Evolutionary conservation across 2,329 filamentous ascomycete species (phyloP).

Genomic region (Teratosphaeria destructans): DNA sequence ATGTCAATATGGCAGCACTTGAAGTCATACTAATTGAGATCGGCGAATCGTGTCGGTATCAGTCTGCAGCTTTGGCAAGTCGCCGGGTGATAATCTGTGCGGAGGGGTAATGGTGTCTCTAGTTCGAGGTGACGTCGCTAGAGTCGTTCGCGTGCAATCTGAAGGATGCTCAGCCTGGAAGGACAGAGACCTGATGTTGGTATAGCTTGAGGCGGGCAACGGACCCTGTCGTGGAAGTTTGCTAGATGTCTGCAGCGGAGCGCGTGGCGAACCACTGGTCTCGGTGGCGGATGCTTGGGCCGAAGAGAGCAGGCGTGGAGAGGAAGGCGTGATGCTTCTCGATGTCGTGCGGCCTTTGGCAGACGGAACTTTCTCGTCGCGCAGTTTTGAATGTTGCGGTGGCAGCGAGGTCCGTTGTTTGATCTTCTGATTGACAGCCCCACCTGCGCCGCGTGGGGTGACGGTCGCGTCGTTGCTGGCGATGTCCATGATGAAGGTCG

Average conservation of each 20-base stretch:
- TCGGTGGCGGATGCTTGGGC: constrained; percentile 20
- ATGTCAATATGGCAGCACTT: not conserved
- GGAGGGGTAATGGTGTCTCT: not conserved
- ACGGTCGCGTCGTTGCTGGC: not conserved
- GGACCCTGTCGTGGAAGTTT: not conserved
- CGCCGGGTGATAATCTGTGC: not conserved
- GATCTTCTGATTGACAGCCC: not conserved
- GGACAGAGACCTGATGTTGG: not conserved
- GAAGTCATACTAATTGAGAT: not conserved
- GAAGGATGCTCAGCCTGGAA: not conserved
- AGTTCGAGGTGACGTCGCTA: not conserved
- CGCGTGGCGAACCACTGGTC: constrained; percentile 4
- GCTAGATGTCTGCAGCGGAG: not conserved
- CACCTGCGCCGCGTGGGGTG: not conserved
- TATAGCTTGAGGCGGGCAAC: not conserved
- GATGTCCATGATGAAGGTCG: not conserved
- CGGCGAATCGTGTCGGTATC: not conserved
- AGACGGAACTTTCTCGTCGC: constrained; percentile 9
- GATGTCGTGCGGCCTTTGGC: not conserved
- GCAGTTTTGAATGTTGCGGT: not conserved
- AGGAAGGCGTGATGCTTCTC: constrained; percentile 3
- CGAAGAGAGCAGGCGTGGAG: constrained; percentile 13
- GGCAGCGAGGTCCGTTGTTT: not conserved
- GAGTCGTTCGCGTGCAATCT: not conserved
- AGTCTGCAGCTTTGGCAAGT: not conserved